Base-by-base conservation (phyloP, 129 eudicot species). In the Sambucus nigra region DNA sequence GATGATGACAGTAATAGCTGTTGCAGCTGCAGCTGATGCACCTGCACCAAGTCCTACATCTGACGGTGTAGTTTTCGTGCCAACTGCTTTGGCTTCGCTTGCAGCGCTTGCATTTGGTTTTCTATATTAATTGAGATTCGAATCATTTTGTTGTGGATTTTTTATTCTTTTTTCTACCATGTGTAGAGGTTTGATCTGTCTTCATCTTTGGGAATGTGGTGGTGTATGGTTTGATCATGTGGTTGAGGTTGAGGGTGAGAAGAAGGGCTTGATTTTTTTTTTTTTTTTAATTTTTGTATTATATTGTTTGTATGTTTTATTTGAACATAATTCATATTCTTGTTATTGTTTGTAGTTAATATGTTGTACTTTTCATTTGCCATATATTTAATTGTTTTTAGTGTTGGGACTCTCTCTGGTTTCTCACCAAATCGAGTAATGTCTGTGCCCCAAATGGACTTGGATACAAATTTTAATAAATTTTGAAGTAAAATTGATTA, bases 31-130 rank as follows among this genome's bases (percentile, higher is more conserved):
- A 0, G 59, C 51, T 20, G 75, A 74, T 4, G 75, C 80, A 0
- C 80, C 80, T 1, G 75, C 72, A 0, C 75, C 75, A 0, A 28
- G 51, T 21, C 80, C 80, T 8, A 35, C 50, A 50, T 63, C 80
- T 0, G 76, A 64, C 6, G 76, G 75, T 27, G 12, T 61, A 33
- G 10, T 28, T 4, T 70, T 55, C 54, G 59, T 69, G 2, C 76
- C 80, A 2, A 44, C 75, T 15, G 68, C 60, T 5, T 47, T 74
- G 25, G 75, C 72, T 12, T 68, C 75, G 5, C 25, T 63, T 1
- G 54, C 29, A 7, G 76, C 80, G 21, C 20, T 74, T 18, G 63
- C 50, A 0, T 50, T 64, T 12, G 75, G 64, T 7, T 15, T 64
- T 22, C 32, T 74, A 48, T 59, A 57, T 45, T 74, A 38, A 33